phyloP scores from a whole-genome alignment of 2,329 filamentous ascomycete genomes.

The Aspergillus japonicus region DNA sequence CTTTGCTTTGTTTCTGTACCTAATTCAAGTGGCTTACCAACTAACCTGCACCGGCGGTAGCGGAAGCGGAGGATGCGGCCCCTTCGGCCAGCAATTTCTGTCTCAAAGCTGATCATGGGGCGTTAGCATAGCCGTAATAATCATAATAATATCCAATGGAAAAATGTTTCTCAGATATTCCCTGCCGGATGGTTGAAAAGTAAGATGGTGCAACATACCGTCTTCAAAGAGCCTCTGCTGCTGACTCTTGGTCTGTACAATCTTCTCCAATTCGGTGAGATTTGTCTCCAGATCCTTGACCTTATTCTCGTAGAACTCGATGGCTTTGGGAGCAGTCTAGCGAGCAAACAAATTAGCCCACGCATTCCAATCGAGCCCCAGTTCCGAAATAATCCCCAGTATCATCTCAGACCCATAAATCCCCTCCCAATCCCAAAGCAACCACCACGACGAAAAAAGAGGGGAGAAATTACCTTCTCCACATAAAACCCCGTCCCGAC shows the following conservation, averaged over 20 bases:
- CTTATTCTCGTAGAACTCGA: slow-evolving; percentile 67
- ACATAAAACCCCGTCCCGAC: slow-evolving; percentile 93
- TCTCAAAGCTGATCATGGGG: slow-evolving; percentile 44
- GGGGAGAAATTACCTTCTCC: slow-evolving; percentile 66
- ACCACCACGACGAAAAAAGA: background rate
- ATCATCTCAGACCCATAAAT: background rate
- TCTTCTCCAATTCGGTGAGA: slow-evolving; percentile 66
- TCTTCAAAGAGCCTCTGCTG: slow-evolving; percentile 88
- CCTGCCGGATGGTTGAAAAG: background rate
- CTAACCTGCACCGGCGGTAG: slow-evolving; percentile 27
- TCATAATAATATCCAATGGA: background rate
- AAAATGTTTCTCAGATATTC: slow-evolving; percentile 18
- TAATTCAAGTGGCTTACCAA: background rate
- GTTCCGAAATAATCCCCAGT: no score
- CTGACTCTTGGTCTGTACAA: slow-evolving; percentile 72
- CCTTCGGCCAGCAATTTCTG: slow-evolving; percentile 53
- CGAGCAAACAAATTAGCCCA: no score
- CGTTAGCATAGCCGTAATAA: background rate
- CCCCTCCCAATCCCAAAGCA: background rate
- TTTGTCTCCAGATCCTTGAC: slow-evolving; percentile 65
- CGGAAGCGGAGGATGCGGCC: slow-evolving; percentile 34
- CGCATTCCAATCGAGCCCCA: no score
- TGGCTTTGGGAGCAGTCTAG: slow-evolving; percentile 58
- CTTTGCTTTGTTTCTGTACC: background rate
- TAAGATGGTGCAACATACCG: slow-evolving; percentile 53